These are phyloP conservation scores for Strobilomyces dryophilus DNA, from an alignment of 768 basidiomycete genomes.

Conservation along the genomic window DNA sequence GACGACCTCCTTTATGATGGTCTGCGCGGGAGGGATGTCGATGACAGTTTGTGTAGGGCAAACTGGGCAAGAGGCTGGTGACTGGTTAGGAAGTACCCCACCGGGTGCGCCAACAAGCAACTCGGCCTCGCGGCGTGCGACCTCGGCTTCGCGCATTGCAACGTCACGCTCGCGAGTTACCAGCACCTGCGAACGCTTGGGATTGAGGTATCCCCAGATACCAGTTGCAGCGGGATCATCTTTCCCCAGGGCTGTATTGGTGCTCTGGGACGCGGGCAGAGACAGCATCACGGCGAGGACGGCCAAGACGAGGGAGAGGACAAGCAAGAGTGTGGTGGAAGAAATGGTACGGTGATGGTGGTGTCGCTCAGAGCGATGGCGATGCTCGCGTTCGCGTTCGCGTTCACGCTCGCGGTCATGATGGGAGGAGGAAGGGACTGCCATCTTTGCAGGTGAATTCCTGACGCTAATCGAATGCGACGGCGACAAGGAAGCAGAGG, in stretches of 20 bases:
- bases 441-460: slow-evolving; percentile 54
- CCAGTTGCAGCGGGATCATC: slow-evolving; percentile 43
- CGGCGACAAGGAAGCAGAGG: slow-evolving; percentile 76
- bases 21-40: slow-evolving; percentile 63
- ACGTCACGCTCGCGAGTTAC: slow-evolving; percentile 76
- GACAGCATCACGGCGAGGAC: slow-evolving; percentile 91
- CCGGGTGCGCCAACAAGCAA: slow-evolving; percentile 79
- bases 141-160: slow-evolving; percentile 81
- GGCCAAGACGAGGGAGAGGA: slow-evolving; percentile 80
- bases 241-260: slow-evolving; percentile 28
- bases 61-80: slow-evolving; percentile 51
- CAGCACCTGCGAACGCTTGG: slow-evolving; percentile 78
- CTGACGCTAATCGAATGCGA: slow-evolving; percentile 58
- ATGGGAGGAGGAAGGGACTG: slow-evolving; percentile 81
- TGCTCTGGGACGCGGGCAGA: slow-evolving; percentile 55
- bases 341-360: slow-evolving; percentile 85
- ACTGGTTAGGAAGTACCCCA: slow-evolving; percentile 60
- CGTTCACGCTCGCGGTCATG: slow-evolving; percentile 53
- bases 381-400: slow-evolving; percentile 51
- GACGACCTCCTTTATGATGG: slow-evolving; percentile 84
- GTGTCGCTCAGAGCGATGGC: slow-evolving; percentile 59
- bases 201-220: slow-evolving; percentile 70
- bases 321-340: slow-evolving; percentile 82
- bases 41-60: slow-evolving; percentile 53
- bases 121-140: slow-evolving; percentile 86